Evolutionary conservation across 805 yeast genomes (phyloP).

Genomic region (Saccharomycopsis fermentans): DNA sequence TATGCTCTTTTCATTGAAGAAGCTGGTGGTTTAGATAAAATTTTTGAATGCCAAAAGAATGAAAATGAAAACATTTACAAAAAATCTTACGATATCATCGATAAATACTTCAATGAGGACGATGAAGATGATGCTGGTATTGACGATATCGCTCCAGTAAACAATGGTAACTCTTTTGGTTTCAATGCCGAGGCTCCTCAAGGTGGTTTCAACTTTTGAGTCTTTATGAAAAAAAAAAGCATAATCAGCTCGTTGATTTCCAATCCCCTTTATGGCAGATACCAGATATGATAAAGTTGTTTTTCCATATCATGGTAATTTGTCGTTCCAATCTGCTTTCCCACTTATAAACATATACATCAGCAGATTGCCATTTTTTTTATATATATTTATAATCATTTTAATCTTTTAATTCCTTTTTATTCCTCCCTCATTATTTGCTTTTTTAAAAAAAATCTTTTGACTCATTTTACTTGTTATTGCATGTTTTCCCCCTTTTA

Average conservation of each 20-base stretch:
- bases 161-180: slow-evolving; percentile 76
- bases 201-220: slow-evolving; percentile 40
- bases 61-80: slow-evolving; percentile 86
- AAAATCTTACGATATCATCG: slow-evolving; percentile 84
- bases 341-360: not conserved
- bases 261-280: not conserved
- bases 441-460: not conserved
- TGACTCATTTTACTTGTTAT: not conserved
- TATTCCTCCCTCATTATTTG: not conserved
- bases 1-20: slow-evolving; percentile 91
- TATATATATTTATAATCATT: not conserved
- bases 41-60: slow-evolving; percentile 84
- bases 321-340: not conserved
- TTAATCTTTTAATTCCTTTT: not conserved
- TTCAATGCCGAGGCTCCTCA: slow-evolving; percentile 64
- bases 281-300: no score
- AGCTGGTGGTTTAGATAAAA: slow-evolving; percentile 97
- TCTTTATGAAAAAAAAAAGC: no score
- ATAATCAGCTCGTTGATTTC: no score
- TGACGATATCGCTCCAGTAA: slow-evolving; percentile 49
- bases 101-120: slow-evolving; percentile 80
- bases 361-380: not conserved
- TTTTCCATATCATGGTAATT: no score
- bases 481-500: not conserved
- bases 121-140: slow-evolving; percentile 57